Evolutionary conservation across 768 basidiomycete species (phyloP).

Genomic region (Russula emetica): DNA sequence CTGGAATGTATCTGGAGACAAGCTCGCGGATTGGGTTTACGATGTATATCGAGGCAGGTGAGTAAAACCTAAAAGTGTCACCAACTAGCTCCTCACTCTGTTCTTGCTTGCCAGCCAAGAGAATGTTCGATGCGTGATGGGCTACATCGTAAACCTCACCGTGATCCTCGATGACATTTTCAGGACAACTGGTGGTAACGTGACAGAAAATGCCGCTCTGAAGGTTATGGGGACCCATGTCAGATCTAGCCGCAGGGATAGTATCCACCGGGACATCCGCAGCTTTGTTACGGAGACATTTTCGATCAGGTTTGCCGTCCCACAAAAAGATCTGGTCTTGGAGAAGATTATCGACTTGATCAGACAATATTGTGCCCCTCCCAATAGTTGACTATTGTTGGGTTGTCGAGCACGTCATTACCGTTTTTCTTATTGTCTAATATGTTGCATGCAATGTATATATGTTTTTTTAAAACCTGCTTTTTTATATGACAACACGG

Average conservation of each 20-base stretch:
- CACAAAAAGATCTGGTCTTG: too few relatives aligned
- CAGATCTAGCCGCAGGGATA: background rate
- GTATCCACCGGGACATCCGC: background rate
- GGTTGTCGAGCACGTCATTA: too few relatives aligned
- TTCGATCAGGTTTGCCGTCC: too few relatives aligned
- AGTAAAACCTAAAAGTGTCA: background rate
- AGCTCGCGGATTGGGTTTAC: background rate
- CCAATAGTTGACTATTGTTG: too few relatives aligned
- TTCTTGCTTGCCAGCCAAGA: background rate
- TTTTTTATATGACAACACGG: too few relatives aligned
- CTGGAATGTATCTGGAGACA: background rate
- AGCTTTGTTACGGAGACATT: too few relatives aligned
- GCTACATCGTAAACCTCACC: conserved; percentile 2
- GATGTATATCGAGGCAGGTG: background rate
- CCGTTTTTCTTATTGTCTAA: too few relatives aligned
- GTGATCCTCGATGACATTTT: background rate
- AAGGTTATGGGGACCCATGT: background rate
- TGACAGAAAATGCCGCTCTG: background rate
- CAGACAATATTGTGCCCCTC: too few relatives aligned
- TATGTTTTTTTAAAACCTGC: too few relatives aligned
- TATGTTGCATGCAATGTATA: too few relatives aligned
- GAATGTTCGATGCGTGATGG: background rate
- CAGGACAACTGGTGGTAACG: background rate
- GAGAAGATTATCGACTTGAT: too few relatives aligned
- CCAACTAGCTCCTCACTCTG: background rate